phyloP scores from a whole-genome alignment of 2,329 filamentous ascomycete species.

The Aspergillus piperis region DNA sequence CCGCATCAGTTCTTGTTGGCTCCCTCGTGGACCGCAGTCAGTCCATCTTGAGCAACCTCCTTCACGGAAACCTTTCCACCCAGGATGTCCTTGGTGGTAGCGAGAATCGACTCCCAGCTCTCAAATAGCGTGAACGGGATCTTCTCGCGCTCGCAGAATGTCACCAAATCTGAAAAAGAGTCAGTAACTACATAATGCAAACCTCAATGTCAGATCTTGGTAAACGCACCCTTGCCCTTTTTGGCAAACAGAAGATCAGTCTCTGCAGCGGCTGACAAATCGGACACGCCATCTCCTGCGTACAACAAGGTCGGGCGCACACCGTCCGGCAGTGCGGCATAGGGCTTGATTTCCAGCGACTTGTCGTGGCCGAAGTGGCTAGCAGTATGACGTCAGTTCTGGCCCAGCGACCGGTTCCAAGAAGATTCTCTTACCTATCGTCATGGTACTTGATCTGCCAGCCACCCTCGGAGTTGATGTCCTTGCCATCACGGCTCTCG shows the following conservation, averaged over 20 bases:
- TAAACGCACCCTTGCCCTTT: constrained; percentile 72
- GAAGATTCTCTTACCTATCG: constrained; percentile 62
- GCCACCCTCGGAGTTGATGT: constrained; percentile 74
- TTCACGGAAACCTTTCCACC: constrained; percentile 70
- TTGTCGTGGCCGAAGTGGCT: constrained; percentile 96
- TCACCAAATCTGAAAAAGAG: constrained; percentile 70
- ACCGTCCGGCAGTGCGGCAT: constrained; percentile 64
- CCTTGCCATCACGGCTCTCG: constrained; percentile 64
- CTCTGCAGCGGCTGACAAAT: constrained; percentile 87
- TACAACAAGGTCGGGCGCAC: constrained; percentile 86
- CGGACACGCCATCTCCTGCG: constrained; percentile 90
- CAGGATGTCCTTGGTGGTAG: constrained; percentile 74
- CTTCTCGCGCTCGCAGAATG: constrained; percentile 79
- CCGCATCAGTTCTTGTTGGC: background rate
- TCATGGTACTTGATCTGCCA: constrained; percentile 92
- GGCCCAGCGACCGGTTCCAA: constrained; percentile 1
- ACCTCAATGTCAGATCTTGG: constrained; percentile 5
- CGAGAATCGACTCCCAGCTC: constrained; percentile 77
- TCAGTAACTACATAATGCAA: constrained; percentile 14
- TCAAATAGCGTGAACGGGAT: constrained; percentile 87
- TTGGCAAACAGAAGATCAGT: constrained; percentile 94
- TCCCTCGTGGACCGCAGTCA: background rate
- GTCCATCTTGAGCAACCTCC: constrained; percentile 63
- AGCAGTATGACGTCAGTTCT: constrained; percentile 9
- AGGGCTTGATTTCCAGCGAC: constrained; percentile 84